Conservation (phyloP, 768 basidiomycete species). For the Rhizopogon salebrosus region DNA sequence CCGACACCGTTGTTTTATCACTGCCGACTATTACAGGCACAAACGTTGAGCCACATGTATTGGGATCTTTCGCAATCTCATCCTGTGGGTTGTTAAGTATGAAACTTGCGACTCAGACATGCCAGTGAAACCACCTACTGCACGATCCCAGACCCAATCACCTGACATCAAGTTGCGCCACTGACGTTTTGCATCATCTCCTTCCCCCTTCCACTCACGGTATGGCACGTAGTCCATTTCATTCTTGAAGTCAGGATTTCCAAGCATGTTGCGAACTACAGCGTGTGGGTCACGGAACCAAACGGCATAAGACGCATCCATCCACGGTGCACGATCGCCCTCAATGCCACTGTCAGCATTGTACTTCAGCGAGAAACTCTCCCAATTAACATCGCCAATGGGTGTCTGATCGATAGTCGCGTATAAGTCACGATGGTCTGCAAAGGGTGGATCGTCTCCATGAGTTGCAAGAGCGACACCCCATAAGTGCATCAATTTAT, state of each 20-base stretch:
- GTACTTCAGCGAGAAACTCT: slow-evolving; percentile 16
- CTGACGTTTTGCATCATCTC: not conserved
- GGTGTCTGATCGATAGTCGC: slow-evolving; percentile 20
- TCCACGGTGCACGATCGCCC: slow-evolving; percentile 18
- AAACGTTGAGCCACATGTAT: slow-evolving; percentile 13
- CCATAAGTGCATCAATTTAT: slow-evolving; percentile 14
- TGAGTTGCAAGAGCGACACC: not conserved
- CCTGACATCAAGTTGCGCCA: slow-evolving; percentile 9
- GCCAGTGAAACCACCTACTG: not conserved
- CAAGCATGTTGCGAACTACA: slow-evolving; percentile 13
- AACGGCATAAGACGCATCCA: slow-evolving; percentile 18
- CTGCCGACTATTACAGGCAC: slow-evolving; percentile 18
- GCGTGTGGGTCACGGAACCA: slow-evolving; percentile 19
- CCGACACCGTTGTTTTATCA: slow-evolving; percentile 24
- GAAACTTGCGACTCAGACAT: no score
- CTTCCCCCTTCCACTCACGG: slow-evolving; percentile 2
- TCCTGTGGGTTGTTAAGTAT: slow-evolving; percentile 13
- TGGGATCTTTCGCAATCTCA: slow-evolving; percentile 13
- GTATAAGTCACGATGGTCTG: slow-evolving; percentile 15
- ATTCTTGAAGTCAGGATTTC: slow-evolving; percentile 16
- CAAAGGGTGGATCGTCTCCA: not conserved
- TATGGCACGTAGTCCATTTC: slow-evolving; percentile 16
- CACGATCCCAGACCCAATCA: slow-evolving; percentile 9
- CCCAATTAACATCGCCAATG: slow-evolving; percentile 24
- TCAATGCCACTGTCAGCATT: slow-evolving; percentile 11